Evolutionary conservation across 1,284 basidiomycete species (phyloP), one percentile per base, ranked within the genome.

Genomic region (Fomitopsis schrenkii): DNA sequence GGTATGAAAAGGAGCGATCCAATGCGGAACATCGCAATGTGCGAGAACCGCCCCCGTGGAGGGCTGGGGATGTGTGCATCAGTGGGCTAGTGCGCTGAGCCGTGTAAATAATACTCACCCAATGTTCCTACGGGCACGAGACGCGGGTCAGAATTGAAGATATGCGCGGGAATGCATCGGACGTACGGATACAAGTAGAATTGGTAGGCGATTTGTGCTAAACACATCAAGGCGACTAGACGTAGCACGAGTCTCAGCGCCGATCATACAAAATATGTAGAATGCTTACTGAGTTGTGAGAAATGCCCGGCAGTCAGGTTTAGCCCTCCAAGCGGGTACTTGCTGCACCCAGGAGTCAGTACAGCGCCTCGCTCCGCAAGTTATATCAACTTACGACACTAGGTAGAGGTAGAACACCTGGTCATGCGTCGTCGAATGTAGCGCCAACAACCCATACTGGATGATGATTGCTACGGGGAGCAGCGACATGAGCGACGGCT

Each of bases 131-230:
- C 28, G 40, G 59, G 44, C 67, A 33, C 55, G 35, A 69, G 68
- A 63, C 68, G 67, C 60, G 63, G 59, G 62, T 70, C 68, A 61
- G 66, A 64, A 19, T 68, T 1, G 9, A 15, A 17, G 5, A 26
- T 12, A 17, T 9, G 28, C 12, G 35, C 22, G 19, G 22, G 69
- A 46, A 67, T 53, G 59, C 63, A 60, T 45, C 63, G 64, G 57
- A 84, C 88, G 71, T 74, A 92, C 84, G 93, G 93, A 79, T 95
- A 95, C 48, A 94, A 80, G 70, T 91, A 86, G 68, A 92, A 92
- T 68, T 92, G 90, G 69, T 91, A 92, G n/a, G 84, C 84, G 63
- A 92, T 91, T 70, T 91, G 90, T 55, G 85, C 87, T 33, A 92
- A 80, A 71, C 88, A 91, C 90, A 92, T 93, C 57, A 93, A 68